phyloP scores from a whole-genome alignment of 129 eudicot genomes.

The Tanacetum coccineum region DNA sequence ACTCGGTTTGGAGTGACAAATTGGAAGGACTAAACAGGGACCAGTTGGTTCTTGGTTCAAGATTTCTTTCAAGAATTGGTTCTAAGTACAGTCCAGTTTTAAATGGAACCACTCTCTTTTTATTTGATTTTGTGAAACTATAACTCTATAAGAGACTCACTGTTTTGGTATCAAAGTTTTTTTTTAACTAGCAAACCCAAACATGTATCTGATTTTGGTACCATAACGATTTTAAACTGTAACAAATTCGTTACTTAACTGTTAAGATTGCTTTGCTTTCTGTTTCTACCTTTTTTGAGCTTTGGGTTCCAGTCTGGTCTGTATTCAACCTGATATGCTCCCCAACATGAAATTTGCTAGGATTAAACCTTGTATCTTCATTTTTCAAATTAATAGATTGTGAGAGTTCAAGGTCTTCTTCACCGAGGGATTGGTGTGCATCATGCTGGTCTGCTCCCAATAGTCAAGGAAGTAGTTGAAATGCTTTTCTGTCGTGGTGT shows the following conservation, averaged over 20 bases:
- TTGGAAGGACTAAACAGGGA: not conserved
- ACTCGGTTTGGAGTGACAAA: not conserved
- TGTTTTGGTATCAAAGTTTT: not conserved
- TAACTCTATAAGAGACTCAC: not conserved
- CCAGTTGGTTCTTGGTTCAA: constrained; percentile 6
- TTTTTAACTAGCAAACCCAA: not conserved
- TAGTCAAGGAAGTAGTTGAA: constrained; percentile 98
- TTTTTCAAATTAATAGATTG: constrained; percentile 49
- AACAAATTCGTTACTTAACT: not conserved
- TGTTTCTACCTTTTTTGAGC: not conserved
- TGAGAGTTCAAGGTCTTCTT: constrained; percentile 90
- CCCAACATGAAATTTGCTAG: too few species aligned
- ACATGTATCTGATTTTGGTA: not conserved
- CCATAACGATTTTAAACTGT: not conserved
- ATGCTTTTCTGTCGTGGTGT: constrained; percentile 99
- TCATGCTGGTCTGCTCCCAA: constrained; percentile 98
- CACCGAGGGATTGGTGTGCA: constrained; percentile 96
- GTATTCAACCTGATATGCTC: not conserved
- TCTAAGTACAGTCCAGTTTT: not conserved
- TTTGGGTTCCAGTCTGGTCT: not conserved
- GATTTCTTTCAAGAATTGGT: not conserved
- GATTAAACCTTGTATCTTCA: constrained; percentile 6
- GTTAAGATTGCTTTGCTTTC: not conserved
- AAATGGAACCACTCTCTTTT: not conserved
- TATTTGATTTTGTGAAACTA: constrained; percentile 3